phyloP scores from a whole-genome alignment of 2,329 filamentous ascomycete species.

The Anthostomella pinea region DNA sequence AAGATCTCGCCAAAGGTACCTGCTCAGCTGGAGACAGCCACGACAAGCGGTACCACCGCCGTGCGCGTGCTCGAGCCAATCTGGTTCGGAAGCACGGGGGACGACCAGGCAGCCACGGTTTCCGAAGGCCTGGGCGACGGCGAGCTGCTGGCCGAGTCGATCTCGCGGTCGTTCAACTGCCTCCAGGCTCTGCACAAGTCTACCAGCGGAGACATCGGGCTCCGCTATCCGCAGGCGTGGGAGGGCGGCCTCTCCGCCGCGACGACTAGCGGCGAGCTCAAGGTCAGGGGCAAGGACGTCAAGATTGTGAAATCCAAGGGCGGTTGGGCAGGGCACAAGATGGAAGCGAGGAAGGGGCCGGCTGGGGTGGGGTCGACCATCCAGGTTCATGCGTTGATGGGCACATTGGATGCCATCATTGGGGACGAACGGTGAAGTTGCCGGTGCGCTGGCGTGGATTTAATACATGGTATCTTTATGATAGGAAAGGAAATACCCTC shows the following conservation, averaged over 20 bases:
- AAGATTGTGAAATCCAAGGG: conserved; percentile 32
- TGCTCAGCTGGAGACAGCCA: conserved; percentile 38
- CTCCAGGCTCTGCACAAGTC: conserved; percentile 43
- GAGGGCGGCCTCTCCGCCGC: conserved; percentile 42
- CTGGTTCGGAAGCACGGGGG: conserved; percentile 34
- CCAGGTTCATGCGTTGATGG: conserved; percentile 30
- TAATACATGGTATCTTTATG: no score
- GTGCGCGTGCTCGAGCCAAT: conserved; percentile 43
- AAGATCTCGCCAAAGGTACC: conserved; percentile 13
- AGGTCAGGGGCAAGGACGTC: conserved; percentile 42
- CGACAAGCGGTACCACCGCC: conserved; percentile 41
- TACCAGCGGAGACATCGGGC: conserved; percentile 41
- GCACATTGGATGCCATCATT: conserved; percentile 26
- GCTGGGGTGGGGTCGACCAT: conserved; percentile 33
- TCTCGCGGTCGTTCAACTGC: conserved; percentile 29
- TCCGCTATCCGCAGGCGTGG: conserved; percentile 49
- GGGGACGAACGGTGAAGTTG: conserved; percentile 15
- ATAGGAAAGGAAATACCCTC: no score
- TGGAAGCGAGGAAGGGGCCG: conserved; percentile 36
- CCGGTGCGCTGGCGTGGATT: not conserved
- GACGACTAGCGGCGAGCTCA: conserved; percentile 40
- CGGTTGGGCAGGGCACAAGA: conserved; percentile 33
- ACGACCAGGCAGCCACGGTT: conserved; percentile 2
- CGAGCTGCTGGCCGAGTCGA: not conserved
- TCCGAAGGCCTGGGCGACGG: not conserved